These are phyloP conservation scores for Scheffersomyces cryptocercus DNA, from an alignment of 1,139 yeast species.

Conservation along the genomic window DNA sequence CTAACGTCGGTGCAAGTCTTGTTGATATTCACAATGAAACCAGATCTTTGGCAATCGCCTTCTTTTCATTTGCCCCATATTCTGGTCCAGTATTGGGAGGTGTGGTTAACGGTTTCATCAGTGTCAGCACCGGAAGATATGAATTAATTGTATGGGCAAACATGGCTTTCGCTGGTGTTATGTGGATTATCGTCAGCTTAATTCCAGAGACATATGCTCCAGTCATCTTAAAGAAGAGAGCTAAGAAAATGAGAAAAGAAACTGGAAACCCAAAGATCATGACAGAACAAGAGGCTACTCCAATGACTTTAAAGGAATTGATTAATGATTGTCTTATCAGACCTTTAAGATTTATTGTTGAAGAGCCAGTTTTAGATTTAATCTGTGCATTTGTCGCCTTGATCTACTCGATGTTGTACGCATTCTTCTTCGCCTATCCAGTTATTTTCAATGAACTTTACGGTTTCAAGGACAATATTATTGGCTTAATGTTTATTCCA, in stretches of 20 bases:
- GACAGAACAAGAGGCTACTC: constrained; percentile 90
- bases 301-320: constrained; percentile 64
- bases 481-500: constrained; percentile 86
- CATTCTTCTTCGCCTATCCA: constrained; percentile 90
- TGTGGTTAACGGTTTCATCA: constrained; percentile 83
- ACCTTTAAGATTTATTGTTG: constrained; percentile 70
- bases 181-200: constrained; percentile 63
- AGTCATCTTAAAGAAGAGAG: constrained; percentile 73
- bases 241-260: constrained; percentile 67
- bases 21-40: constrained; percentile 82
- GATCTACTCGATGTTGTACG: constrained; percentile 83
- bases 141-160: constrained; percentile 85
- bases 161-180: constrained; percentile 85
- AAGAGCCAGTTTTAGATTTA: constrained; percentile 83
- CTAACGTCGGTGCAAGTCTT: constrained; percentile 86
- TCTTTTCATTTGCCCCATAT: constrained; percentile 89
- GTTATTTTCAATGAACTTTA: constrained; percentile 68
- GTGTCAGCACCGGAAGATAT: constrained; percentile 64
- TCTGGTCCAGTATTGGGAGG: constrained; percentile 93
- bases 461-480: constrained; percentile 64
- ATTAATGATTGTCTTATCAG: constrained; percentile 67
- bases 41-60: constrained; percentile 87
- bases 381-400: constrained; percentile 85
- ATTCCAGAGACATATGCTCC: constrained; percentile 94
- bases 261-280: constrained; percentile 80